Base-by-base conservation (phyloP, 2,329 filamentous ascomycete genomes). In the Fusarium ramigenum region DNA sequence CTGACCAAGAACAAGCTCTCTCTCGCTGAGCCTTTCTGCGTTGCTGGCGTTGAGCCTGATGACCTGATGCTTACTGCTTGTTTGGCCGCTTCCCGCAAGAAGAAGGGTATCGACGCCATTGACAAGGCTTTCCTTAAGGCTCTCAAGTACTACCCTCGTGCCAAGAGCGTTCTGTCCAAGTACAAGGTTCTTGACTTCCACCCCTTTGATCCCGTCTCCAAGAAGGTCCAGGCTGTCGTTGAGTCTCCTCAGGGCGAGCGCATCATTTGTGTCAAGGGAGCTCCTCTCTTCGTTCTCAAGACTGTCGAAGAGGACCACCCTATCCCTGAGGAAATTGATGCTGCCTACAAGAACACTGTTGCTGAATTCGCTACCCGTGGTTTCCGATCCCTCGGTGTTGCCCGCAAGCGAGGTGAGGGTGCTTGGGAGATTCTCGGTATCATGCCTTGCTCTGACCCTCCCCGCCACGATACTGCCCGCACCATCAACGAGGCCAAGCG, bases 1-100 rank as follows among this genome's bases (percentile, higher is more conserved):
- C 85, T 97, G 81, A 97, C 94, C 81, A 96, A 96, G 88, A 97
- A 97, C 89, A 97, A 96, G 87, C 90, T 97, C 28, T 96, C 94
- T 73, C 88, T 97, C 52, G 88, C 93, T 59, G 94, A 97, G 81
- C 94, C 94, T 64, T 97, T 92, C 87, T 93, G 91, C 43, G 93
- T 96, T 70, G 87, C 89, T 70, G 94, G 94, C 79, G 93, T 97
- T 68, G 93, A 95, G 76, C 89, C 92, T 40, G 93, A 96, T 83
- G 94, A 97, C 79, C 92, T 97, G 73, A 97, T 97, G 93, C 88
- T 97, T 75, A 96, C 94, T 85, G 94, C 94, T 79, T 97, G 94
- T 83, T 86, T 97, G 79, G 94, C 94, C 79, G 94, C 94, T 72
- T 96, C 93, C 76, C 93, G 94, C 86, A 97, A 96, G 90, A 96